Evolutionary conservation across 352 stramenopile species (phyloP).

Genomic region (Phytophthora nicotianae): DNA sequence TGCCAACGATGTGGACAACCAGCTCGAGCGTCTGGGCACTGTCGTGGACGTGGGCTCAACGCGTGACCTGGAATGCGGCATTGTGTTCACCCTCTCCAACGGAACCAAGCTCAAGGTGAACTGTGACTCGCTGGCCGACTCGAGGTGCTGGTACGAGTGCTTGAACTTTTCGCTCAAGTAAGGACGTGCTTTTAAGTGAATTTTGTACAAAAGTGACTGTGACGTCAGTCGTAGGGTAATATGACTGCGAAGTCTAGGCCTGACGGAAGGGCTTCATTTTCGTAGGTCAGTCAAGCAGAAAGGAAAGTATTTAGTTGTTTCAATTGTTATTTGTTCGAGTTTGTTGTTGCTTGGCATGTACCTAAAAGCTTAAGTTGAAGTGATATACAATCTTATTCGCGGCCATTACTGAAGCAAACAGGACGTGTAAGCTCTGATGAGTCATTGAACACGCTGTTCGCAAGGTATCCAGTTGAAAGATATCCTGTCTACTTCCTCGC

Average conservation of each 20-base stretch:
- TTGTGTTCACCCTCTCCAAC: constrained; percentile 69
- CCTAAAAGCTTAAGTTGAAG: too few species aligned
- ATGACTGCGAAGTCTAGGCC: constrained; percentile 16
- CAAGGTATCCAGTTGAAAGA: background rate
- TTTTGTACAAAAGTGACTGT: constrained; percentile 45
- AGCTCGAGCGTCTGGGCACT: constrained; percentile 66
- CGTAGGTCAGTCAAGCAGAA: constrained; percentile 18
- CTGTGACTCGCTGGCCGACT: constrained; percentile 73
- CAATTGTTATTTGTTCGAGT: constrained; percentile 4
- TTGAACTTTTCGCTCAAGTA: constrained; percentile 54
- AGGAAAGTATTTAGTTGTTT: constrained; percentile 40
- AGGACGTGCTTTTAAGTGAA: constrained; percentile 8
- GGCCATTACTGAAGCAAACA: constrained; percentile 6
- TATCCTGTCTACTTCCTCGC: constrained; percentile 13
- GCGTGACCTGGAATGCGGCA: constrained; percentile 64
- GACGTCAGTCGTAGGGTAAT: constrained; percentile 21
- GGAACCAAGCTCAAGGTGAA: constrained; percentile 69
- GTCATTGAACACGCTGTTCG: background rate
- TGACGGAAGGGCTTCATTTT: constrained; percentile 25
- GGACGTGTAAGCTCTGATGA: background rate
- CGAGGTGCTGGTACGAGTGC: constrained; percentile 79
- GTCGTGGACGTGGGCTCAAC: constrained; percentile 71
- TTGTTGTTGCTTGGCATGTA: too few species aligned
- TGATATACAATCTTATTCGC: constrained; percentile 8
- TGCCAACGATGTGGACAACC: constrained; percentile 84